Base-by-base conservation (phyloP, 257 asterid genomes). In the Eustoma russellianum region DNA sequence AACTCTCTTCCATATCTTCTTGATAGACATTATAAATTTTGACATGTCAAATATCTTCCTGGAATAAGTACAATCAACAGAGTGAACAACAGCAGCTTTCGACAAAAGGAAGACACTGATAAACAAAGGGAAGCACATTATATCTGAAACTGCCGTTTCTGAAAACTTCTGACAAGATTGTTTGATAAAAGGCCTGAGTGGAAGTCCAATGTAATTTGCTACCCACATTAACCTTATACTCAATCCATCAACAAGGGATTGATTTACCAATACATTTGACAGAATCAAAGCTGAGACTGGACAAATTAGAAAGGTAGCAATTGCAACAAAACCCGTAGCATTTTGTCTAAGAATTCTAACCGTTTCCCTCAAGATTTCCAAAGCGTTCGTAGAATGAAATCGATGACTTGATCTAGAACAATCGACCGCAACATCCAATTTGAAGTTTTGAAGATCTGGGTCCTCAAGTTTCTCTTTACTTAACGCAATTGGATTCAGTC, bases 11-110 rank as follows among this genome's bases (percentile, higher is more conserved):
- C 98, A 84, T 47, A 82, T 82, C 88, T 79, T 91, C 5, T 72
- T 44, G 55, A 76, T 30, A 7, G 84, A 59, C 35, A 63, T 71
- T 40, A 70, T 80, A 54, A 78, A 84, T 60, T 80, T 82, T 1
- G 56, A 82, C 17, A 58, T 38, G 33, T 84, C 88, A 40, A 82
- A 84, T 24, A 62, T 69, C 70, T 63, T 84, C 75, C 85, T 76
- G 10, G 95, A 75, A 66, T 84, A 91, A 11, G 96, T 84, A 66
- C 94, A 91, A 70, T 87, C 98, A 45, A 91, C 96, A 0, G 93
- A 70, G 72, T 87, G 74, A 28, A 79, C 98, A 33, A 91, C 84
- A 17, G 95, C 95, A 41, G 89, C 94, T 62, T 87, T 91, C 0
- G 96, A 91, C 59, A 84, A 52, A 46, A 91, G 81, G 9, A 78